phyloP scores from a whole-genome alignment of 169 alveolate genomes.

The Plasmodium gonderi region DNA sequence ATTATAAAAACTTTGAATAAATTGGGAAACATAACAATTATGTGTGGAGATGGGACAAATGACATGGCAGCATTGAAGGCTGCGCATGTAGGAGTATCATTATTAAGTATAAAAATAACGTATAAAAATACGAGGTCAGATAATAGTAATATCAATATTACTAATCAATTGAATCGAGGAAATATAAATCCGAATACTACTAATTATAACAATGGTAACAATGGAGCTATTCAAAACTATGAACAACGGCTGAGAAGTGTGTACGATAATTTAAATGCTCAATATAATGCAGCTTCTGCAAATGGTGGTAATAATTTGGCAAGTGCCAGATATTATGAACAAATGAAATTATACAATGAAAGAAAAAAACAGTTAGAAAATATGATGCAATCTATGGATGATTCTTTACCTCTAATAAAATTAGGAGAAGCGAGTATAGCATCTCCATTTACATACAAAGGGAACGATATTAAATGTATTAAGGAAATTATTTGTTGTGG shows the following conservation, averaged over 20 bases:
- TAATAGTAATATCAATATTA: conserved; percentile 58
- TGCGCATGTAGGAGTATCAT: conserved; percentile 97
- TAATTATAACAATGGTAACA: not conserved
- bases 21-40: conserved; percentile 89
- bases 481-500: conserved; percentile 94
- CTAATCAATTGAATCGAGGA: conserved; percentile 43
- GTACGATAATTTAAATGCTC: conserved; percentile 52
- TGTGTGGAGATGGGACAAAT: conserved; percentile 99
- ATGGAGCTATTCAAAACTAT: not conserved
- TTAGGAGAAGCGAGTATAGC: conserved; percentile 99
- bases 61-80: conserved; percentile 99
- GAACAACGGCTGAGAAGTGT: conserved; percentile 74
- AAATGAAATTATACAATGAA: conserved; percentile 57
- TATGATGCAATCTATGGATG: conserved; percentile 84
- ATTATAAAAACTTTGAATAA: conserved; percentile 84
- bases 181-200: not conserved
- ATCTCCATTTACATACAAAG: conserved; percentile 97
- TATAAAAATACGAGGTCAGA: conserved; percentile 75
- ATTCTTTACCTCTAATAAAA: conserved; percentile 86
- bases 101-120: conserved; percentile 86
- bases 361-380: conserved; percentile 34
- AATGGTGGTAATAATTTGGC: conserved; percentile 72
- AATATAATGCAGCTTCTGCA: conserved; percentile 26
- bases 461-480: conserved; percentile 92
- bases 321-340: conserved; percentile 43